Evolutionary conservation across 169 alveolate genomes (phyloP).

Genomic region (Plasmodium cynomolgi): DNA sequence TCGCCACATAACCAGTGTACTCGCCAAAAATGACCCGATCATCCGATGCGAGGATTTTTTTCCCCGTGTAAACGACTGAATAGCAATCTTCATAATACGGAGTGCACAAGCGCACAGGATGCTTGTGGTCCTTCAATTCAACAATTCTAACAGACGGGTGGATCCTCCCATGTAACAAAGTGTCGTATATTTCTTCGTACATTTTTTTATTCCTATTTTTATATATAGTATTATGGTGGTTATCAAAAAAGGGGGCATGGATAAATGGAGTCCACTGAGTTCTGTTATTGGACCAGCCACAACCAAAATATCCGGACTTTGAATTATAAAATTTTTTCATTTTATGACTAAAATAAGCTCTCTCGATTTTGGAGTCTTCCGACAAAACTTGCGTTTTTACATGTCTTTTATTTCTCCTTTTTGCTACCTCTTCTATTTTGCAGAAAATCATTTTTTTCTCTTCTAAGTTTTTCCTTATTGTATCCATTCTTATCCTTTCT

Average conservation of each 20-base stretch:
- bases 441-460: conserved; percentile 70
- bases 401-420: conserved; percentile 64
- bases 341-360: conserved; percentile 73
- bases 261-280: conserved; percentile 76
- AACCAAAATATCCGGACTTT: conserved; percentile 68
- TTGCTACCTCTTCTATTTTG: conserved; percentile 67
- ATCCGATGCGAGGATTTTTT: conserved; percentile 78
- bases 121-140: conserved; percentile 87
- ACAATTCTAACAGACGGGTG: conserved; percentile 86
- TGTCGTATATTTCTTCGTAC: conserved; percentile 80
- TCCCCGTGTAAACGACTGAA: conserved; percentile 89
- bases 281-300: conserved; percentile 75
- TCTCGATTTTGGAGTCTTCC: conserved; percentile 66
- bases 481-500: conserved; percentile 38
- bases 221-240: conserved; percentile 55
- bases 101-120: conserved; percentile 89
- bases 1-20: conserved; percentile 89
- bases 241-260: conserved; percentile 76
- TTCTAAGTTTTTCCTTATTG: conserved; percentile 22
- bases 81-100: conserved; percentile 89
- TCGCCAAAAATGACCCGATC: conserved; percentile 88
- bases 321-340: conserved; percentile 71
- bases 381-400: conserved; percentile 67
- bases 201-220: conserved; percentile 74
- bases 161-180: conserved; percentile 84